phyloP scores from a whole-genome alignment of 176 grass and related monocot genomes.

The Otatea glauca region DNA sequence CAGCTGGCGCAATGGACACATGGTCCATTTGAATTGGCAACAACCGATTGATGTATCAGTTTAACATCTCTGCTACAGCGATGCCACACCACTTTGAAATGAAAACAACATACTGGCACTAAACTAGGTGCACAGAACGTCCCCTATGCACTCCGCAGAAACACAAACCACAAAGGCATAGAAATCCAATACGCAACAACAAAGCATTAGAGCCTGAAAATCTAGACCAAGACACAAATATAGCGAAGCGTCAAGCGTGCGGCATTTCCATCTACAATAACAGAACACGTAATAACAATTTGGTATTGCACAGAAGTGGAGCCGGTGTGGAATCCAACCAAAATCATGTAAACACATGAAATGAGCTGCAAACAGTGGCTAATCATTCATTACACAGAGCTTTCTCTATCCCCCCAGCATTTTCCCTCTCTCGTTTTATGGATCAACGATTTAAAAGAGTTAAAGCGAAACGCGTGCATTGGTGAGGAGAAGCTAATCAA shows the following conservation, averaged over 20 bases:
- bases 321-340: background rate
- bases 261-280: constrained; percentile 2
- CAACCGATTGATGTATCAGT: background rate
- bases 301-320: background rate
- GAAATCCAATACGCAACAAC: background rate
- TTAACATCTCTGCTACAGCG: constrained; percentile 11
- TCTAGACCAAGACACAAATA: background rate
- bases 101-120: background rate
- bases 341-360: constrained; percentile 24
- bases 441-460: background rate
- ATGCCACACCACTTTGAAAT: background rate
- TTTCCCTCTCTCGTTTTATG: background rate
- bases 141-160: background rate
- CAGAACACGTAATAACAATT: background rate
- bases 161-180: background rate
- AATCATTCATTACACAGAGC: background rate
- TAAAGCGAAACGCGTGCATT: background rate
- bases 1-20: background rate
- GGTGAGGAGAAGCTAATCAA: background rate
- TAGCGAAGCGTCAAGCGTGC: background rate
- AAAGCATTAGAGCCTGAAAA: background rate
- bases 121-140: background rate
- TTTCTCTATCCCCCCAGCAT: background rate
- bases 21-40: background rate
- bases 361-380: background rate